Evolutionary conservation across 768 basidiomycete genomes (phyloP).

Genomic region (Psilocybe cyanescens): DNA sequence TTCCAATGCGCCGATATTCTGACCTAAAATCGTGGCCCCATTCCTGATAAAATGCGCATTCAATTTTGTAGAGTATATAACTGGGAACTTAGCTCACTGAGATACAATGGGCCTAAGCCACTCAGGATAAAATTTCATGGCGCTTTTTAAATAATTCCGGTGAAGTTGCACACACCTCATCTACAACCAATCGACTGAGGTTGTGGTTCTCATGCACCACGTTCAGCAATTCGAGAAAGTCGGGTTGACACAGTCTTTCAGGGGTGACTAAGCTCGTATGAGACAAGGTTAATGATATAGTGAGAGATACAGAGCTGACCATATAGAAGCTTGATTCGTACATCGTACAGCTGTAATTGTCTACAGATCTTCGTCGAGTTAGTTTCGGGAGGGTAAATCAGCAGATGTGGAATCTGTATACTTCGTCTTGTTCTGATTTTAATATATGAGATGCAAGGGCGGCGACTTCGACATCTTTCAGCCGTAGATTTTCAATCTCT

Average conservation of each 20-base stretch:
- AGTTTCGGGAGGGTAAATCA: background rate
- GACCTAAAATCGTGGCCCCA: slow-evolving; percentile 85
- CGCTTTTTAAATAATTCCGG: background rate
- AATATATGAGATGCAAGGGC: slow-evolving; percentile 72
- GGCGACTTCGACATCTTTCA: slow-evolving; percentile 57
- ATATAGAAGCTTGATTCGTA: slow-evolving; percentile 68
- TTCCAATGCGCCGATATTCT: slow-evolving; percentile 74
- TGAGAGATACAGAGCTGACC: slow-evolving; percentile 43
- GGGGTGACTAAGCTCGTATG: slow-evolving; percentile 62
- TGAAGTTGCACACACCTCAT: slow-evolving; percentile 56
- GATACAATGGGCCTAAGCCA: slow-evolving; percentile 75
- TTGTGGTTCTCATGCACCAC: slow-evolving; percentile 55
- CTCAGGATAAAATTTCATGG: too few relatives aligned
- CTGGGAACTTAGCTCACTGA: slow-evolving; percentile 48
- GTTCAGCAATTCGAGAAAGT: slow-evolving; percentile 56
- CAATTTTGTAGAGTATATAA: too few relatives aligned
- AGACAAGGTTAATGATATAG: background rate
- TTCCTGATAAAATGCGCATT: slow-evolving; percentile 47
- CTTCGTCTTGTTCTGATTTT: slow-evolving; percentile 56
- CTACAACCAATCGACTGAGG: slow-evolving; percentile 77
- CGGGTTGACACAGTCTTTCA: slow-evolving; percentile 63
- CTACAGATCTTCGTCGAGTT: slow-evolving; percentile 50
- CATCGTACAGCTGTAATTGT: slow-evolving; percentile 64
- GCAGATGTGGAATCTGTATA: slow-evolving; percentile 23
- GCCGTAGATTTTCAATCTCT: slow-evolving; percentile 70